phyloP scores from a whole-genome alignment of 257 asterid genomes.

The Haberlea rhodopensis region DNA sequence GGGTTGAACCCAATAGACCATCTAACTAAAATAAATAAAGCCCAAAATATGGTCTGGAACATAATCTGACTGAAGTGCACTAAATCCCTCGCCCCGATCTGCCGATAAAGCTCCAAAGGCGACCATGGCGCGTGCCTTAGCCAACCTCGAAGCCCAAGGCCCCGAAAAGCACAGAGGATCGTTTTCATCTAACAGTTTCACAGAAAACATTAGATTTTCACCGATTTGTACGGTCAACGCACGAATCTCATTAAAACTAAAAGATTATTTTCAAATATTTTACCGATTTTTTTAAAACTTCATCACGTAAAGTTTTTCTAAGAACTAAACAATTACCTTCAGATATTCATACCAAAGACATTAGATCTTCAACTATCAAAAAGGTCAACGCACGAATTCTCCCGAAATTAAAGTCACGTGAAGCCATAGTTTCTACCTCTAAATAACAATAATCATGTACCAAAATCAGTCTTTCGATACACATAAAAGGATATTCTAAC shows the following conservation, averaged over 20 bases:
- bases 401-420: background rate
- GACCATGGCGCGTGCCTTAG: too few species aligned
- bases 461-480: background rate
- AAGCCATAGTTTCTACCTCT: slow-evolving; percentile 1
- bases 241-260: background rate
- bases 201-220: slow-evolving; percentile 17
- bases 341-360: background rate
- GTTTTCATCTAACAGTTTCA: background rate
- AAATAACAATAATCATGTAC: background rate
- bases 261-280: background rate
- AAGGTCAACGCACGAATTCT: slow-evolving; percentile 20
- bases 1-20: too few species aligned
- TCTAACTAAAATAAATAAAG: too few species aligned
- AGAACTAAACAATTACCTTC: background rate
- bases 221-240: slow-evolving; percentile 21
- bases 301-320: background rate
- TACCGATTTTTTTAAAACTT: background rate
- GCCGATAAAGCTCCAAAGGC: too few species aligned
- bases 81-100: too few species aligned
- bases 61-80: too few species aligned
- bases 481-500: background rate
- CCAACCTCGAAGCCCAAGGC: too few species aligned
- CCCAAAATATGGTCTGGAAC: too few species aligned
- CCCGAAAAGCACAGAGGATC: too few species aligned
- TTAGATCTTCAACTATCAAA: slow-evolving; percentile 26